These are phyloP conservation scores for Rauvolfia tetraphylla DNA, from an alignment of 257 asterid species.

Conservation along the genomic window DNA sequence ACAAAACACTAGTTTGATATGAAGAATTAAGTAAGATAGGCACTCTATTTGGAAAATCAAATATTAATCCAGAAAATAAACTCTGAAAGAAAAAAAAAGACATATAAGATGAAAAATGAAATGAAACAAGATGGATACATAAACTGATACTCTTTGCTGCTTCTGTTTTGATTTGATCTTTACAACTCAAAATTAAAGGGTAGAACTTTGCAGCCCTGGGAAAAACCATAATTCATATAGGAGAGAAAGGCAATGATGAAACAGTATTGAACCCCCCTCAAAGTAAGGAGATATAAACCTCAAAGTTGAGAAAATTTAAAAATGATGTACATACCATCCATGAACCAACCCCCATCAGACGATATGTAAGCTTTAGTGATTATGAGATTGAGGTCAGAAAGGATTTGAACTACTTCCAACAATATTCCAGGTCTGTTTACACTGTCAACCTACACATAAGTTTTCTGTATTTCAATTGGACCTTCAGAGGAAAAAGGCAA, in stretches of 20 bases:
- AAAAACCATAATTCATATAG: neutral
- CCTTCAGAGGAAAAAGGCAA: neutral
- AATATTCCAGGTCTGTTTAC: constrained; percentile 96
- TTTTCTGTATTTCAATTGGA: constrained; percentile 14
- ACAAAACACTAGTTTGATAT: neutral
- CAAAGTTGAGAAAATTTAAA: constrained; percentile 7
- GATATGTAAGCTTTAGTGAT: constrained; percentile 95
- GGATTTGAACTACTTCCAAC: constrained; percentile 96
- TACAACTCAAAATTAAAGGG: neutral
- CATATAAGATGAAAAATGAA: neutral
- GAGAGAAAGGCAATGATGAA: neutral
- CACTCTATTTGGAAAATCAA: neutral
- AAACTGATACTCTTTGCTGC: neutral
- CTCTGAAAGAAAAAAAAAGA: neutral
- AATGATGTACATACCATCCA: constrained; percentile 68
- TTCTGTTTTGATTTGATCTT: neutral
- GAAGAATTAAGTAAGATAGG: neutral
- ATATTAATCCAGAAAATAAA: neutral
- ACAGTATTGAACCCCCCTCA: neutral
- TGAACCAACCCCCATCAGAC: constrained; percentile 99
- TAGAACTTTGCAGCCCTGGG: neutral
- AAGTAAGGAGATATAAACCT: neutral
- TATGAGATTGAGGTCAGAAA: constrained; percentile 85
- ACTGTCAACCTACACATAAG: constrained; percentile 76
- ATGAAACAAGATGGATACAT: neutral